Evolutionary conservation across 2,329 filamentous ascomycete species (phyloP), one percentile per base, ranked within the genome.

Genomic region (Hysterium pulicare): DNA sequence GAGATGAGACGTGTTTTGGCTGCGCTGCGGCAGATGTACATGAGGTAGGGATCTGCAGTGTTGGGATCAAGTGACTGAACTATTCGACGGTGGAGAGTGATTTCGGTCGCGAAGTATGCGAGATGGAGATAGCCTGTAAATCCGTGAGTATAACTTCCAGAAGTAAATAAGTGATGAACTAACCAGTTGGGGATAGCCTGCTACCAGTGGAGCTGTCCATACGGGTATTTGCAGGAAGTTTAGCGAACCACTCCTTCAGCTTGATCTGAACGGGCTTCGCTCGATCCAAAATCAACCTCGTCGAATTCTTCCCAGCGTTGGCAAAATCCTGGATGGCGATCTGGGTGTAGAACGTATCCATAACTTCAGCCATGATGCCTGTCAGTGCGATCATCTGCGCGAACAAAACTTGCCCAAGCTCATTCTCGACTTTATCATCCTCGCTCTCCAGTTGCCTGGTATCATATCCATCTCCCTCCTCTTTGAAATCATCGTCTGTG

Each of bases 1-100:
- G 87, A 94, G 60, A 96, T 95, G 24, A 97, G 78, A 5, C 91
- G 85, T 0, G 91, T 94, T 66, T 96, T 96, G 40, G 91, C 91
- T 3, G 91, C 91, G 44, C 85, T 90, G 40, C 91, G 89, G 68
- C 90, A 95, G 54, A 96, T 95, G 67, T 94, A 88, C 42, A 90
- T 80, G 38, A 95, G 82, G 57, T 96, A 95, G 0, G 84, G 79
- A 60, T 95, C 88, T 16, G 71, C 74, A 13, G 70, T 66, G 1
- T 73, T 66, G 0, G 70, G 59, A 31, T 76, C 75, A 32, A 96
- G 76, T 1, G 89, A 90, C 39, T 90, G 84, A 45, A 96, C 87
- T 58, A 95, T 95, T 55, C 87, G 86, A 8, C 90, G 82, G 64
- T 96, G 90, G 17, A 96, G 83, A 0, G 87, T 93, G 59, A 96